Evolutionary conservation across 2,329 filamentous ascomycete species (phyloP).

Genomic region (Aureobasidium vineae): DNA sequence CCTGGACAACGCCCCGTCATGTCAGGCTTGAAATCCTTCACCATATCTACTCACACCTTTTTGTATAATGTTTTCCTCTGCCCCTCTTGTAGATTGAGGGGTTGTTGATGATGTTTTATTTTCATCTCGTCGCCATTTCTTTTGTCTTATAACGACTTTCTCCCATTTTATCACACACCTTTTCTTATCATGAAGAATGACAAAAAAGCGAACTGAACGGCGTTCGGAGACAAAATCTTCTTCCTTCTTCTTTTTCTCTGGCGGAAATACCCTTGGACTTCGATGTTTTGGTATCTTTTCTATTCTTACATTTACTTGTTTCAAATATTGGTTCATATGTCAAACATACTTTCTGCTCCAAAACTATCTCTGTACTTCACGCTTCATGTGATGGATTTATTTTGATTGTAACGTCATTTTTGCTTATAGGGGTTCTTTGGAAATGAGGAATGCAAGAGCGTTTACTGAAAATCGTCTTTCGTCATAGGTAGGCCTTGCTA

Average conservation of each 20-base stretch:
- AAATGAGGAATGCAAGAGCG: background rate
- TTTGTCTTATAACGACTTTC: slow-evolving; percentile 9
- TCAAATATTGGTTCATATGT: background rate
- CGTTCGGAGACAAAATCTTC: background rate
- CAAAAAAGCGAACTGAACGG: background rate
- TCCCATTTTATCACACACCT: background rate
- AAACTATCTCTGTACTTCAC: background rate
- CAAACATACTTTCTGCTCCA: background rate
- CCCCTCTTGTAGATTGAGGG: background rate
- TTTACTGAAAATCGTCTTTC: background rate
- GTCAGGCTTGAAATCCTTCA: background rate
- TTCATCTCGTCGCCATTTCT: background rate
- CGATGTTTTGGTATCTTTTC: background rate
- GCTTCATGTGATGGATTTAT: background rate
- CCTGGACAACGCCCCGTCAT: slow-evolving; percentile 20
- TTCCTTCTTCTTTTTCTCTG: background rate
- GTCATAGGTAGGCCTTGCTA: background rate
- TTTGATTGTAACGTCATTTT: background rate
- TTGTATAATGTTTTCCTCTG: slow-evolving; percentile 23
- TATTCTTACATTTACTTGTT: background rate
- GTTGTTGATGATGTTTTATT: background rate
- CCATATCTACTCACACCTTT: background rate
- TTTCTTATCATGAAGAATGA: slow-evolving; percentile 2
- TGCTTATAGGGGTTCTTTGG: background rate
- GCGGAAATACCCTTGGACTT: background rate